Conservation (phyloP, 805 yeast species). For the Monosporozyma aerobia region DNA sequence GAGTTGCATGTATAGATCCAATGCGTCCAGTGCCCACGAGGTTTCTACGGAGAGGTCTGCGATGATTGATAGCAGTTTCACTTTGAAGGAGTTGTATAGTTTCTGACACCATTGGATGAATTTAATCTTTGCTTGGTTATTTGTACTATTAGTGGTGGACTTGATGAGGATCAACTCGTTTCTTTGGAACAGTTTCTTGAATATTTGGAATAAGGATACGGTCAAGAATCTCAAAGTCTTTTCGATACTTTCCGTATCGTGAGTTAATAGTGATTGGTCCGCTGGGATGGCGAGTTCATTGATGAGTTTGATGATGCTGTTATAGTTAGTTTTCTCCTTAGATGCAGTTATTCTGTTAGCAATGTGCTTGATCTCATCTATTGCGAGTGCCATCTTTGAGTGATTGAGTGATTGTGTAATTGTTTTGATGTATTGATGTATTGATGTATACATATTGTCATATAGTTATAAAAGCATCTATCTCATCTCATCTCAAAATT, state of each 20-base stretch:
- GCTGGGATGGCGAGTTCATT: slow-evolving; percentile 13
- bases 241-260: slow-evolving; percentile 10
- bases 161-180: slow-evolving; percentile 22
- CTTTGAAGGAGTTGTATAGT: slow-evolving; percentile 47
- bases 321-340: slow-evolving; percentile 26
- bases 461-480: neutral
- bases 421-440: neutral
- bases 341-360: slow-evolving; percentile 22
- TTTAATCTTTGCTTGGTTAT: slow-evolving; percentile 8
- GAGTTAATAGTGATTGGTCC: no score
- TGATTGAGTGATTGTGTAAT: no score
- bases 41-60: slow-evolving; percentile 32
- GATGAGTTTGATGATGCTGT: slow-evolving; percentile 24
- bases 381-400: slow-evolving; percentile 10
- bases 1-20: slow-evolving; percentile 47
- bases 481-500: neutral
- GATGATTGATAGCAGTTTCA: slow-evolving; percentile 35
- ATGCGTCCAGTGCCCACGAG: slow-evolving; percentile 43
- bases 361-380: slow-evolving; percentile 21
- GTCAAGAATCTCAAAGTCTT: slow-evolving; percentile 22
- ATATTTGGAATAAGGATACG: slow-evolving; percentile 26
- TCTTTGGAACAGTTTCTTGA: slow-evolving; percentile 26
- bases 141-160: slow-evolving; percentile 14
- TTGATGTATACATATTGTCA: no score
- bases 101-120: slow-evolving; percentile 57